These are phyloP conservation scores for Arachnopeziza araneosa DNA, from an alignment of 2,329 filamentous ascomycete genomes.

Conservation along the genomic window DNA sequence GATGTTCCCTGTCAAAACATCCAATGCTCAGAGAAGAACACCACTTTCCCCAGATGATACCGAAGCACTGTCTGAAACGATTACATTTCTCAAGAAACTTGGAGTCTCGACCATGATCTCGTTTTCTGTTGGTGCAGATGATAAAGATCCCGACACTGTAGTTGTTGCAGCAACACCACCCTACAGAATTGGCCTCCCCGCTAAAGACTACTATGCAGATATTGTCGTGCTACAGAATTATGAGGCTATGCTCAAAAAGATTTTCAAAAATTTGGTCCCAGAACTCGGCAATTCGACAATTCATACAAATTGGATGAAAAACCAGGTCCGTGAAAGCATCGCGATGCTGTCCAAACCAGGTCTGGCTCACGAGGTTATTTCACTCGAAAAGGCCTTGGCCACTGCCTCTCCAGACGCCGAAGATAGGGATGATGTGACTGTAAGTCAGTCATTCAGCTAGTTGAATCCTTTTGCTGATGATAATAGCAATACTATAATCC, in stretches of 20 bases:
- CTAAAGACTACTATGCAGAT: slow-evolving; percentile 56
- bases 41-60: slow-evolving; percentile 24
- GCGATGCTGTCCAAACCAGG: neutral
- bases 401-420: slow-evolving; percentile 51
- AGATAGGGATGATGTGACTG: slow-evolving; percentile 55
- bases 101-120: slow-evolving; percentile 36
- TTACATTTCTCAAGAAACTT: slow-evolving; percentile 42
- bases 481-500: slow-evolving; percentile 59
- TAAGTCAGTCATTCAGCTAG: slow-evolving; percentile 20
- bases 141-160: slow-evolving; percentile 48
- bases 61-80: slow-evolving; percentile 38
- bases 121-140: slow-evolving; percentile 25
- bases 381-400: slow-evolving; percentile 58
- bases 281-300: slow-evolving; percentile 14
- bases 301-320: slow-evolving; percentile 7
- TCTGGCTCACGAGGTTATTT: slow-evolving; percentile 39
- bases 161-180: slow-evolving; percentile 41
- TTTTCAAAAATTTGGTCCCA: slow-evolving; percentile 22
- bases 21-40: slow-evolving; percentile 5
- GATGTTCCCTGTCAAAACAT: slow-evolving; percentile 35
- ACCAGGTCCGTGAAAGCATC: no score
- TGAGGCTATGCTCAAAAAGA: slow-evolving; percentile 34
- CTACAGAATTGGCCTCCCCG: slow-evolving; percentile 50
- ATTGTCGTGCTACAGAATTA: slow-evolving; percentile 48
- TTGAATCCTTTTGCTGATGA: neutral